Conservation (phyloP, 2,329 filamentous ascomycete genomes). For the Penicillium sp. region DNA sequence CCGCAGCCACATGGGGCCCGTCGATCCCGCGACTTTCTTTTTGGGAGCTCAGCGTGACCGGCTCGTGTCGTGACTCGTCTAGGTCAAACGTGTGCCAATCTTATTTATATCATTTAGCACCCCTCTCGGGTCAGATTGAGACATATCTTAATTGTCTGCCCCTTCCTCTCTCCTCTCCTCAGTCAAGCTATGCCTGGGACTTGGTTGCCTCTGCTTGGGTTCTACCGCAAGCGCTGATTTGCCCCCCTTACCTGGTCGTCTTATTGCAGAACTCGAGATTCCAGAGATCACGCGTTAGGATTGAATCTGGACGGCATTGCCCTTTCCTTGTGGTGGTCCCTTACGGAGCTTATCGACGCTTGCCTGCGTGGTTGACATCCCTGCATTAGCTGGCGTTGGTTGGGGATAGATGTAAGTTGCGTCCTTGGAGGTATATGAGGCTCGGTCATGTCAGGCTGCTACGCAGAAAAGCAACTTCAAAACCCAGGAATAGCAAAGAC, state of each 20-base stretch:
- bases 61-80: not conserved
- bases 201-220: constrained; percentile 13
- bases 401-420: constrained; percentile 2
- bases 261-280: not conserved
- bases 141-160: not conserved
- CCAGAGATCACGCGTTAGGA: not conserved
- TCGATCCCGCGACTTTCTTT: constrained; percentile 7
- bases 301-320: not conserved
- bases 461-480: not conserved
- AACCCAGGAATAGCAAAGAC: not conserved
- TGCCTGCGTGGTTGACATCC: not conserved
- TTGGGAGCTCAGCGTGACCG: not conserved
- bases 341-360: not conserved
- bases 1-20: constrained; percentile 11
- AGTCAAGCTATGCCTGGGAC: constrained; percentile 15
- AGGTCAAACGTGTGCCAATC: not conserved
- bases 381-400: not conserved
- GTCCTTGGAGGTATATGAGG: not conserved
- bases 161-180: not conserved
- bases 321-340: not conserved
- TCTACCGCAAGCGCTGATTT: constrained; percentile 20
- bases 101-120: not conserved
- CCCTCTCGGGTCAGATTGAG: not conserved
- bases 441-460: not conserved
- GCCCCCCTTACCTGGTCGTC: not conserved